Evolutionary conservation across 73 alveolate species (phyloP).

Genomic region (Tetrahymena malaccensis): DNA sequence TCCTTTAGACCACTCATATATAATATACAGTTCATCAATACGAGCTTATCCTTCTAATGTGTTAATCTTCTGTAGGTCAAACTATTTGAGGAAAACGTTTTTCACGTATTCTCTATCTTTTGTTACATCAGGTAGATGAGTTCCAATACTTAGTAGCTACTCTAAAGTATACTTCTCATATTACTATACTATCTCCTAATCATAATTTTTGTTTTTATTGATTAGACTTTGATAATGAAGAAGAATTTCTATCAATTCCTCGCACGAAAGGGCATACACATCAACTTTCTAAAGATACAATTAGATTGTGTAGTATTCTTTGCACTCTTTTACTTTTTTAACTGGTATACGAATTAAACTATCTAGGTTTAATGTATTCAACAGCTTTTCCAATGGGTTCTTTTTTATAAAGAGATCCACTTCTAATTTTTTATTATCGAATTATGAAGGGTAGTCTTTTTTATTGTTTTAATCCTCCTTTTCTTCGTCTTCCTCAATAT

Average conservation of each 20-base stretch:
- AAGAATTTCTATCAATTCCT: not conserved
- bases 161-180: not conserved
- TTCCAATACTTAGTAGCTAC: not conserved
- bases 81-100: not conserved
- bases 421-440: not conserved
- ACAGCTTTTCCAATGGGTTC: not conserved
- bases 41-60: not conserved
- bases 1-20: not conserved
- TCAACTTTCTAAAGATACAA: not conserved
- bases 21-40: not conserved
- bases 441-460: not conserved
- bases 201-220: not conserved
- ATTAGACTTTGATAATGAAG: not conserved
- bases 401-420: not conserved
- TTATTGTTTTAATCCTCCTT: not conserved
- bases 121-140: not conserved
- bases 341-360: not conserved
- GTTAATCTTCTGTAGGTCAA: not conserved
- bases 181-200: not conserved
- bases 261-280: not conserved
- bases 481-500: not conserved
- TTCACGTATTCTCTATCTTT: not conserved
- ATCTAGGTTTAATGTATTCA: not conserved
- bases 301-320: not conserved
- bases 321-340: not conserved